These are phyloP conservation scores for Claviceps pazoutovae DNA, from an alignment of 2,329 filamentous ascomycete species.

Conservation along the genomic window DNA sequence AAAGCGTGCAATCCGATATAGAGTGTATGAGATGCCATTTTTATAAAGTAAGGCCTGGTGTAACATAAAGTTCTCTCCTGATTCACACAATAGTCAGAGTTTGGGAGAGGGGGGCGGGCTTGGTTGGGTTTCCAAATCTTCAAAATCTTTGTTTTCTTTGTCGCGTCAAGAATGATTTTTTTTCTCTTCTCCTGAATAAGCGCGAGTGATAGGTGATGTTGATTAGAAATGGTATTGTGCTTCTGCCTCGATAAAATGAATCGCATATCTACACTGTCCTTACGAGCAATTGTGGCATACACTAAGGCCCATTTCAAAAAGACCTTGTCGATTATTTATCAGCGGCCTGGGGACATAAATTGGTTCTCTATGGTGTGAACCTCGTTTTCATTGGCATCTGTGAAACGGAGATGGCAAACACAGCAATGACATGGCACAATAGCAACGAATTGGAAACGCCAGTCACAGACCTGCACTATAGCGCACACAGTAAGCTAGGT, in stretches of 20 bases:
- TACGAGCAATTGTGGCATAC: too few species aligned
- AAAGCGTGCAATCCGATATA: slow-evolving; percentile 31
- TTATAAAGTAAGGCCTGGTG: slow-evolving; percentile 29
- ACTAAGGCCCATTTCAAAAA: too few species aligned
- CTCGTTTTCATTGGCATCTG: neutral
- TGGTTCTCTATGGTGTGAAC: neutral
- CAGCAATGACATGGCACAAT: neutral
- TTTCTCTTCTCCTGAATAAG: neutral
- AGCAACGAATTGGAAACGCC: neutral
- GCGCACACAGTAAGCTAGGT: neutral
- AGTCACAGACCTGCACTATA: neutral
- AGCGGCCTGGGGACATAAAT: neutral
- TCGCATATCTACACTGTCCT: neutral
- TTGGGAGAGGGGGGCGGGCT: neutral
- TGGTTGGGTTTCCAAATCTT: neutral
- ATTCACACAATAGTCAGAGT: slow-evolving; percentile 21
- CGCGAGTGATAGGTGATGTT: neutral
- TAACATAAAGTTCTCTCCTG: slow-evolving; percentile 35
- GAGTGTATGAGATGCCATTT: slow-evolving; percentile 43
- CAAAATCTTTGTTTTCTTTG: slow-evolving; percentile 7
- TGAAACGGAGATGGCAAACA: neutral
- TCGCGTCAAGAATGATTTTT: neutral
- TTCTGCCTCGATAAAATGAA: neutral
- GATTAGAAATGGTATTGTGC: neutral
- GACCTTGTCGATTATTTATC: too few species aligned